Percentiles rank a stretch among this genome's conserved stretches.
phyloP scores from a whole-genome alignment of 1,139 yeast genomes.

The Meyerozyma athensensis region DNA sequence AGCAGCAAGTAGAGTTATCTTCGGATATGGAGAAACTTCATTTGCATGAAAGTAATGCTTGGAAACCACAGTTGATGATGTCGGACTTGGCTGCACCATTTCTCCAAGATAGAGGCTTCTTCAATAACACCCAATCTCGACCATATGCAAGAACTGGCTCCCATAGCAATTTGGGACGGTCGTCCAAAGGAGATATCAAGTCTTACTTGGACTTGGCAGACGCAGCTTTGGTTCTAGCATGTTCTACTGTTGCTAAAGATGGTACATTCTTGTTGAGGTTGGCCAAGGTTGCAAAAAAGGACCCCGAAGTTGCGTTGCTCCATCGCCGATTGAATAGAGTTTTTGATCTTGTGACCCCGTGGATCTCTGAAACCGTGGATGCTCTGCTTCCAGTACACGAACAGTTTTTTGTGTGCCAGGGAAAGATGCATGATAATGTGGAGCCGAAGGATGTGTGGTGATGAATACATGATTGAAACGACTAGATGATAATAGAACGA shows the following conservation, averaged over 20 bases:
- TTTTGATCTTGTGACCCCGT: slow-evolving; percentile 35
- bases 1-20: slow-evolving; percentile 15
- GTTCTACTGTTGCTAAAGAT: slow-evolving; percentile 59
- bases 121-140: slow-evolving; percentile 69
- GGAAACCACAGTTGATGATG: slow-evolving; percentile 52
- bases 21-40: slow-evolving; percentile 3
- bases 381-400: slow-evolving; percentile 34
- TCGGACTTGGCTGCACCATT: slow-evolving; percentile 87
- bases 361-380: slow-evolving; percentile 38
- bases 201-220: slow-evolving; percentile 69
- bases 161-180: slow-evolving; percentile 23
- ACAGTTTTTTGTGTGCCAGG: slow-evolving; percentile 62
- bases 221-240: slow-evolving; percentile 76
- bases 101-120: slow-evolving; percentile 59
- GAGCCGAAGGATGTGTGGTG: slow-evolving; percentile 25
- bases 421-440: slow-evolving; percentile 36
- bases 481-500: neutral
- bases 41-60: slow-evolving; percentile 1
- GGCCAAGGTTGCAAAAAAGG: slow-evolving; percentile 49
- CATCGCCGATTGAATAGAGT: slow-evolving; percentile 53
- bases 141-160: slow-evolving; percentile 47
- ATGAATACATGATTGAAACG: neutral
- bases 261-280: slow-evolving; percentile 77
- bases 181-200: slow-evolving; percentile 22
- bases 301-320: slow-evolving; percentile 54